Evolutionary conservation across 371 early-diverging fungal genomes (phyloP).

Genomic region (Coemansia sp.): DNA sequence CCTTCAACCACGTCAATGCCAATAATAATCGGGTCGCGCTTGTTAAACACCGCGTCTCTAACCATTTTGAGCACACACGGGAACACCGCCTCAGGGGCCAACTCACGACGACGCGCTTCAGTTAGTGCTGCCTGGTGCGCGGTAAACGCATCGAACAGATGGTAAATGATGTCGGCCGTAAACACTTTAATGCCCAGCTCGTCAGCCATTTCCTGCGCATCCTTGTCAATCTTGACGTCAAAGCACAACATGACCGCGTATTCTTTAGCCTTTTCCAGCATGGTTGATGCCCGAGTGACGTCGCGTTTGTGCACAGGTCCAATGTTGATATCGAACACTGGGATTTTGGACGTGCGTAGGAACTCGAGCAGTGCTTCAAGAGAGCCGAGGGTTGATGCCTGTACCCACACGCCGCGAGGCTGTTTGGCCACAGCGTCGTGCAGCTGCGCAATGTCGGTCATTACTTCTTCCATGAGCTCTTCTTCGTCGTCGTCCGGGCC

Average conservation of each 20-base stretch:
- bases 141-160: slow-evolving; percentile 96
- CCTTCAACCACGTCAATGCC: slow-evolving; percentile 98
- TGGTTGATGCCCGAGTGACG: slow-evolving; percentile 88
- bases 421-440: slow-evolving; percentile 80
- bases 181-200: slow-evolving; percentile 92
- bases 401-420: slow-evolving; percentile 97
- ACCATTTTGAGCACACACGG: slow-evolving; percentile 95
- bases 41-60: slow-evolving; percentile 94
- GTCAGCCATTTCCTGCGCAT: slow-evolving; percentile 92
- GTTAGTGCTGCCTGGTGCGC: slow-evolving; percentile 72
- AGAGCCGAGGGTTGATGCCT: slow-evolving; percentile 98
- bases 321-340: slow-evolving; percentile 96
- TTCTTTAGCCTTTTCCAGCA: slow-evolving; percentile 90
- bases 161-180: slow-evolving; percentile 99
- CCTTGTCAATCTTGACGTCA: slow-evolving; percentile 98
- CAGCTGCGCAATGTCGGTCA: slow-evolving; percentile 82
- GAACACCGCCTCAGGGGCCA: slow-evolving; percentile 91
- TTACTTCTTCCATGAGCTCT: slow-evolving; percentile 89
- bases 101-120: slow-evolving; percentile 86
- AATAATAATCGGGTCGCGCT: slow-evolving; percentile 95
- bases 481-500: slow-evolving; percentile 97
- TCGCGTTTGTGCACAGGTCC: slow-evolving; percentile 99
- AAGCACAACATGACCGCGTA: slow-evolving; percentile 97
- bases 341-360: slow-evolving; percentile 91
- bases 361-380: slow-evolving; percentile 98